These are phyloP conservation scores for Penicillium cinerascens DNA, from an alignment of 495 filamentous ascomycete genomes.

Conservation along the genomic window DNA sequence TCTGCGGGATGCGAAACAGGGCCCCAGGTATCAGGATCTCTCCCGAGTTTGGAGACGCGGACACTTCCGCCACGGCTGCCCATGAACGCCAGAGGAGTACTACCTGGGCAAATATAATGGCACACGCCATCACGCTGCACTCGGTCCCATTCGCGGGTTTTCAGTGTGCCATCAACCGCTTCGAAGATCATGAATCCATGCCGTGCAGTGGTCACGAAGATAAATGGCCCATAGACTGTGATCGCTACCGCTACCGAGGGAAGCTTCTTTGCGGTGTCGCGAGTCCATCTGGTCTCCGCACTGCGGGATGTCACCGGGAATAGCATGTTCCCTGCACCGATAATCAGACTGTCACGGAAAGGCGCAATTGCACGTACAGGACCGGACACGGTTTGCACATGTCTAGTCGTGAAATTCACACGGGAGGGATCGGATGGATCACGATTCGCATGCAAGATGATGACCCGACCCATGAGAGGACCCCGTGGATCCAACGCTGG, in stretches of 20 bases:
- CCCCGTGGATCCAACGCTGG: conserved; percentile 11
- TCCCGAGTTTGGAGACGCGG: conserved; percentile 20
- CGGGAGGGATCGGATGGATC: conserved; percentile 22
- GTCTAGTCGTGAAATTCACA: conserved; percentile 36
- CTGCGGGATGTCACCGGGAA: conserved; percentile 35
- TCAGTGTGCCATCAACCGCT: conserved; percentile 28
- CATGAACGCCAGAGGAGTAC: conserved; percentile 10
- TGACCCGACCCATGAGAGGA: conserved; percentile 26
- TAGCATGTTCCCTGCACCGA: conserved; percentile 36
- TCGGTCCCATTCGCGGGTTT: conserved; percentile 31
- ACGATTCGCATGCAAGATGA: conserved; percentile 34
- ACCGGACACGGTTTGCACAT: conserved; percentile 32
- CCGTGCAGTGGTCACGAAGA: conserved; percentile 44
- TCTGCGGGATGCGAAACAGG: not conserved
- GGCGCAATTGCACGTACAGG: conserved; percentile 45
- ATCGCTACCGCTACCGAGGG: conserved; percentile 44
- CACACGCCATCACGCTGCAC: conserved; percentile 37
- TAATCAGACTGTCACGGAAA: conserved; percentile 38
- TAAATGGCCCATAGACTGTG: conserved; percentile 31
- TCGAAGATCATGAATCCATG: conserved; percentile 41
- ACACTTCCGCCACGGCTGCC: conserved; percentile 34
- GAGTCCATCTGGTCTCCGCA: conserved; percentile 29
- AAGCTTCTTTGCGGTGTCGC: conserved; percentile 28
- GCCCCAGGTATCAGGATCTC: not conserved
- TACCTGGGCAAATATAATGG: conserved; percentile 32